These are phyloP conservation scores for Phytopythium mirpurense DNA, from an alignment of 352 stramenopile genomes.

Conservation along the genomic window DNA sequence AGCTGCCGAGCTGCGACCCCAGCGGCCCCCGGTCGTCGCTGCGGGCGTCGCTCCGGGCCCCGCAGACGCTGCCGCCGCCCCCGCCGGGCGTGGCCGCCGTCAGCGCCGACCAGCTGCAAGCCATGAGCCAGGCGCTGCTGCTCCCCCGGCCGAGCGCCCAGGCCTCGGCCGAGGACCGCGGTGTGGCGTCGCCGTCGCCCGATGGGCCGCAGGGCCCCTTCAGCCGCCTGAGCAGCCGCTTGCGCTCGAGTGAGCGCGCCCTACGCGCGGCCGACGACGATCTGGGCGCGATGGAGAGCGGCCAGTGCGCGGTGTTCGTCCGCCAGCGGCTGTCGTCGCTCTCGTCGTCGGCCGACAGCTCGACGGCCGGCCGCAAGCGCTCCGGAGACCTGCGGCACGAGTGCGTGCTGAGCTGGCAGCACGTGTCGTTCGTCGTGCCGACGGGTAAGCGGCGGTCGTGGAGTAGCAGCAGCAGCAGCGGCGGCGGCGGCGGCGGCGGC, in stretches of 20 bases:
- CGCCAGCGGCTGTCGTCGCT: not conserved
- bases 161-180: not conserved
- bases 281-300: no score
- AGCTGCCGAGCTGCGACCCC: no score
- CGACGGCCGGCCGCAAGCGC: not conserved
- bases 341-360: constrained; percentile 5
- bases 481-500: no score
- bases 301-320: no score
- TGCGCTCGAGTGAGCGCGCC: not conserved
- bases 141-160: not conserved
- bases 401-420: constrained; percentile 64
- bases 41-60: no score
- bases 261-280: not conserved
- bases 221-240: not conserved
- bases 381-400: constrained; percentile 13
- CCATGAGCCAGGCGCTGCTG: not conserved
- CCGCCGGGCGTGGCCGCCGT: not conserved
- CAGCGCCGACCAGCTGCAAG: not conserved
- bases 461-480: not conserved
- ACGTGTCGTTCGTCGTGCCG: constrained; percentile 56
- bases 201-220: not conserved
- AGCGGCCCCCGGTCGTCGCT: not conserved
- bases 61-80: not conserved
- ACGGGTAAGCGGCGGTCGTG: constrained; percentile 15
- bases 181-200: not conserved